Base-by-base conservation (phyloP, 257 asterid genomes). In the Solanum chiquidenum region DNA sequence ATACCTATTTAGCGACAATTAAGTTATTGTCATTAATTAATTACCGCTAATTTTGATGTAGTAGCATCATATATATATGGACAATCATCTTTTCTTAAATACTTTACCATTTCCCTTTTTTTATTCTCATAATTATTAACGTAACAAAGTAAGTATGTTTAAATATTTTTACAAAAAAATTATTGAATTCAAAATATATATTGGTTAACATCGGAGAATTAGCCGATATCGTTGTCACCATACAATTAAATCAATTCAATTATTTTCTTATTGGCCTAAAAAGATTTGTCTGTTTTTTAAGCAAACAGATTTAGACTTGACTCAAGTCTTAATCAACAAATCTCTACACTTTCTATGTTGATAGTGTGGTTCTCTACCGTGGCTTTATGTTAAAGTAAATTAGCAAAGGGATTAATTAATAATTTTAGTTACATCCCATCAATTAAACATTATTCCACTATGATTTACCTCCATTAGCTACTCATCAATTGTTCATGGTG, bases 341-440 rank as follows among this genome's bases (percentile, higher is more conserved):
- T 66, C 60, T 29, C 60, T 85, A 35, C 66, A 66, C 25, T 66
- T 85, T 85, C 40, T 60, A 85, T 85, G 60, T 85, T 85, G 87
- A 62, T 52, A 38, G 38, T 16, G 62, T 84, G 77, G 87, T 21
- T 38, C 9, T 62, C 49, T 42, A 79, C 25, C 84, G 84, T 79
- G 25, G 55, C 55, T 37, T 64, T 27, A 64, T 35, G n/a, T 69
- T 60, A 37, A 84, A 37, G n/a, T n/a, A 42, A 84, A 83, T 83
- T 69, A 21, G 13, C 3, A 8, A 21, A 64, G 68, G 40, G 25
- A 23, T 84, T 64, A 84, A 37, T 64, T 42, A 27, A 12, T 14
- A 84, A n/a, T 12, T 84, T 76, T 89, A 86, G 84, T 86, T 71
- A 71, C 89, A 82, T 89, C 90, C 80, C 90, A 87, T 89, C 89